Evolutionary conservation across 768 basidiomycete species (phyloP).

Genomic region (Mycena pura): DNA sequence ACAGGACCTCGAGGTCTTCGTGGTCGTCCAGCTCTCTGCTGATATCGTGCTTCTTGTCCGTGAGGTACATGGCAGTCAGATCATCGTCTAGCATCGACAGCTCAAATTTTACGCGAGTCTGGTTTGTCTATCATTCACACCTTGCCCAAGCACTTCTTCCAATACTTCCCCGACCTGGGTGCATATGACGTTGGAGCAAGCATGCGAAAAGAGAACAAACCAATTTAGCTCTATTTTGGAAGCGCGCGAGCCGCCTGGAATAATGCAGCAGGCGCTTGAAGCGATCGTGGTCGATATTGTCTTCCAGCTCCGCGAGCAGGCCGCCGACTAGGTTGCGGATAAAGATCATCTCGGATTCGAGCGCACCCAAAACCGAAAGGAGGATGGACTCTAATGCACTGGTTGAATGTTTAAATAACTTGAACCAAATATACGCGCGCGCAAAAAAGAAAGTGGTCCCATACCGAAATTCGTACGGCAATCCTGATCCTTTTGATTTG

Average conservation of each 20-base stretch:
- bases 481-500: constrained; percentile 68
- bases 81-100: constrained; percentile 78
- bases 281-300: constrained; percentile 94
- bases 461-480: constrained; percentile 93
- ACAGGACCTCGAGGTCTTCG: constrained; percentile 88
- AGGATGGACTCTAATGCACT: constrained; percentile 94
- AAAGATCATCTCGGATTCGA: constrained; percentile 97
- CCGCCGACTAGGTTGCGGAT: constrained; percentile 91
- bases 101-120: no score
- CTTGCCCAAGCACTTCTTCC: constrained; percentile 91
- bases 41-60: constrained; percentile 73
- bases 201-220: constrained; percentile 45
- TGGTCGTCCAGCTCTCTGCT: constrained; percentile 79
- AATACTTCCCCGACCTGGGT: constrained; percentile 90
- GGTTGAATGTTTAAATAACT: constrained; percentile 29
- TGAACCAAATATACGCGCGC: not conserved
- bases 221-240: constrained; percentile 89
- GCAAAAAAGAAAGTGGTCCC: constrained; percentile 22
- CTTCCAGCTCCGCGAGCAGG: constrained; percentile 90
- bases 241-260: constrained; percentile 84
- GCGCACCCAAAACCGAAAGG: constrained; percentile 87
- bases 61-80: constrained; percentile 93
- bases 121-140: constrained; percentile 43
- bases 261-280: constrained; percentile 93
- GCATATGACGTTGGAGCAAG: constrained; percentile 10